A percentile compares a stretch with the other conserved stretches of the same genome.
Evolutionary conservation across 805 yeast genomes (phyloP).

Genomic region (Sugiyamaella americana): DNA sequence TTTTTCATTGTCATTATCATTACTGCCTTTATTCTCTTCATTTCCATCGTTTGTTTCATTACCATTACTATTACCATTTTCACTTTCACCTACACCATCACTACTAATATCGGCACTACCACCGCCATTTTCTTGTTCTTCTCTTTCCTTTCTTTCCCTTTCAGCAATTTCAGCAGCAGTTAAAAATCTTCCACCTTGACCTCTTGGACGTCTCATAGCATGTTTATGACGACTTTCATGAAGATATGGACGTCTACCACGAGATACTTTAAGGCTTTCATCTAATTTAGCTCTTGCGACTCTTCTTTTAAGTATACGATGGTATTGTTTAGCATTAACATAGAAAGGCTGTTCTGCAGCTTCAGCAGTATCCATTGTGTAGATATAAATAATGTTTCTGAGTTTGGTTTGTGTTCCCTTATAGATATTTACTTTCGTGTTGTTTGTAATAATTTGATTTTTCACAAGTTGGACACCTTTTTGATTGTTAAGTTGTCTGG

Average conservation of each 20-base stretch:
- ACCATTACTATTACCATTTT: background rate
- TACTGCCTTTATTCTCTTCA: no score
- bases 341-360: conserved; percentile 81
- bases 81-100: background rate
- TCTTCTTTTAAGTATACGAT: conserved; percentile 86
- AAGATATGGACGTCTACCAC: conserved; percentile 87
- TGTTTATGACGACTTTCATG: conserved; percentile 98
- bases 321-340: conserved; percentile 97
- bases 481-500: no score
- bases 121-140: conserved; percentile 16
- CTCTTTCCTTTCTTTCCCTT: conserved; percentile 40
- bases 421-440: no score
- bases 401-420: no score
- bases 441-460: no score
- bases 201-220: conserved; percentile 98
- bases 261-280: conserved; percentile 77
- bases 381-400: no score
- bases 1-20: no score
- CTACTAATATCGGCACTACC: background rate
- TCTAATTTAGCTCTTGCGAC: conserved; percentile 90
- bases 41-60: no score
- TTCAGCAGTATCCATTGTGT: conserved; percentile 9
- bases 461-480: no score
- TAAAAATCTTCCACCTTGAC: conserved; percentile 95
- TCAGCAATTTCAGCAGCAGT: conserved; percentile 83